Base-by-base conservation (phyloP, 2,329 filamentous ascomycete genomes). In the Exserohilum rostratum region DNA sequence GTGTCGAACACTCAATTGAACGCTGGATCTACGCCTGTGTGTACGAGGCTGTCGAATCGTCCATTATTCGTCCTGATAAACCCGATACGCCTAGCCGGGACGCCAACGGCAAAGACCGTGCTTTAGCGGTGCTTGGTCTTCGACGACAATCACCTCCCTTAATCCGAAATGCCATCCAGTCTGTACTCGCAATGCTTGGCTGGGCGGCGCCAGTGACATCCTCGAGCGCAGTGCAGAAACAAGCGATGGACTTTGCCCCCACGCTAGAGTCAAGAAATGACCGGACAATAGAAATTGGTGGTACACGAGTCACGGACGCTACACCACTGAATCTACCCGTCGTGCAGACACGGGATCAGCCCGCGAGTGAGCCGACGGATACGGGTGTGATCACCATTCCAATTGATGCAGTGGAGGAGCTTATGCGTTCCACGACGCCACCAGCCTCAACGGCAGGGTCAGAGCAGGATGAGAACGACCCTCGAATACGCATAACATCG, bases 401-500 rank as follows among this genome's bases (percentile, higher is more conserved):
- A 11, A 44, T 60, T 11, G 45, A 51, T 20, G 38, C 45, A 15
- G 40, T 55, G 18, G 53, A 61, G 20, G 62, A 61, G 12, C 31
- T 57, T 22, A 46, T 57, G 38, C 68, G 60, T 29, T 62, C 62
- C 13, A 59, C 58, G 6, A 67, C 66, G 5, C 68, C 67, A 13
- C 57, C 61, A 30, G 72, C 17, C 1, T 53, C 69, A 20, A 66
- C 66, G 29, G 68, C 66, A 10, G 58, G 46, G 13, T 67, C 61
- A 25, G 70, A 66, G 34, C 59, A 68, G 17, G 63, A 70, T 17
- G 67, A 69, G 31, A 66, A 69, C 34, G 71, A 75, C 38, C 72
- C 73, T 6, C 65, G 70, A 27, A 75, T 76, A 20, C 66, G 73
- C n/a, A 76, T 76, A 27, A 75, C 72, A 6, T 72, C 66, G n/a